These are phyloP conservation scores for Leptodontidium sp. DNA, from an alignment of 2,329 filamentous ascomycete genomes.

Conservation along the genomic window DNA sequence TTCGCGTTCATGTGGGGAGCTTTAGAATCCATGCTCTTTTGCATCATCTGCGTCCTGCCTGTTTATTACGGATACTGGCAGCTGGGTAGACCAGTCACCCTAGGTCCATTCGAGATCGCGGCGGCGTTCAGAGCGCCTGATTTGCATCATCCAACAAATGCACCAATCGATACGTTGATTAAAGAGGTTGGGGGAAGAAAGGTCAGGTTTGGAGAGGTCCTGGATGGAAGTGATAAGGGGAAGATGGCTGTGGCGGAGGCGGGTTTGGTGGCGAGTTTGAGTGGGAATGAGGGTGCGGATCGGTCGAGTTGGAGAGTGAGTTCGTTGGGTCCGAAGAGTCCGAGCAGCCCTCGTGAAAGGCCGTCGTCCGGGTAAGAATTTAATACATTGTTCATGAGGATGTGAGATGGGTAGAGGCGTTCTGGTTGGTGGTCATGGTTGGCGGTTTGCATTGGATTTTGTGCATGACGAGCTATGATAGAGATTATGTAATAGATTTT, in stretches of 20 bases:
- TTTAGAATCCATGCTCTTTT: constrained; percentile 13
- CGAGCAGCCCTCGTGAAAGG: not conserved
- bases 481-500: too few relatives aligned
- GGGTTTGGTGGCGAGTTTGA: not conserved
- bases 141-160: constrained; percentile 10
- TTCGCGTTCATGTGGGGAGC: constrained; percentile 15
- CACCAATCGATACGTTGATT: constrained; percentile 1
- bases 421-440: not conserved
- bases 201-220: constrained; percentile 3
- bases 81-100: constrained; percentile 3
- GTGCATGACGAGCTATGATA: too few relatives aligned
- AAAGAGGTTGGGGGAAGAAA: constrained; percentile 7
- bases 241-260: constrained; percentile 13
- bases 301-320: constrained; percentile 1
- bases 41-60: constrained; percentile 12
- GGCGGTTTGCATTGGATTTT: too few relatives aligned
- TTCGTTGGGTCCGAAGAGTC: not conserved
- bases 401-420: not conserved
- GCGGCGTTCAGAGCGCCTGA: constrained; percentile 13
- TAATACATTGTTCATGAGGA: not conserved
- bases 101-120: constrained; percentile 16
- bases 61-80: constrained; percentile 17
- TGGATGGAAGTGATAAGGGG: constrained; percentile 14
- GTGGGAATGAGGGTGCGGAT: not conserved
- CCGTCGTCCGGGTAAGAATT: not conserved